Evolutionary conservation across 1,284 basidiomycete species (phyloP).

Genomic region (Porphyrellus sp.): DNA sequence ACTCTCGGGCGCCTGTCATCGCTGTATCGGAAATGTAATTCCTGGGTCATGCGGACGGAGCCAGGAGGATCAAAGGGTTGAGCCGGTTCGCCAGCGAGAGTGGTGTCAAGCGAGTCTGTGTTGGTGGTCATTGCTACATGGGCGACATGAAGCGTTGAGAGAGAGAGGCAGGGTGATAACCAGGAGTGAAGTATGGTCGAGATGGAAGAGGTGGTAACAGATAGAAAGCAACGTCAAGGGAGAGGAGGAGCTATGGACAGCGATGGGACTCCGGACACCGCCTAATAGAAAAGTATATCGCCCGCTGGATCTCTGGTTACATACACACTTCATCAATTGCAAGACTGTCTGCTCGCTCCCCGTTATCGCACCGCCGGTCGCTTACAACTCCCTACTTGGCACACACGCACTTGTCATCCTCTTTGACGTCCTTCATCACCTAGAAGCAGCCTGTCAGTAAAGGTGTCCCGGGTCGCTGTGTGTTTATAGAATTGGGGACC

Average conservation of each 20-base stretch:
- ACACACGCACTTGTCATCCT: slow-evolving; percentile 67
- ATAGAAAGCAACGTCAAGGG: slow-evolving; percentile 18
- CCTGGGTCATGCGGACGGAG: slow-evolving; percentile 61
- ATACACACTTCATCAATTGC: slow-evolving; percentile 6
- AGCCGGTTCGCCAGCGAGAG: slow-evolving; percentile 23
- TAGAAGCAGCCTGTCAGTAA: slow-evolving; percentile 49
- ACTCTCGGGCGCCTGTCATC: slow-evolving; percentile 50
- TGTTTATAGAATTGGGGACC: slow-evolving; percentile 26
- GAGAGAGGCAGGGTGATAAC: slow-evolving; percentile 5
- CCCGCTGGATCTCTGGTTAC: slow-evolving; percentile 19
- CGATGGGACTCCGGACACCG: slow-evolving; percentile 31
- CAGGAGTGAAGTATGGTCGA: slow-evolving; percentile 13
- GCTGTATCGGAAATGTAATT: slow-evolving; percentile 40
- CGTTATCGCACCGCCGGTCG: slow-evolving; percentile 14
- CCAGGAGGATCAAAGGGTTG: slow-evolving; percentile 45
- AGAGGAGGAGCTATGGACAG: slow-evolving; percentile 12
- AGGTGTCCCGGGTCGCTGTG: slow-evolving; percentile 23
- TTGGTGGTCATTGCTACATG: slow-evolving; percentile 26
- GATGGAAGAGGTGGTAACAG: slow-evolving; percentile 14
- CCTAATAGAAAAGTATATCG: slow-evolving; percentile 22
- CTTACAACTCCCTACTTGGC: slow-evolving; percentile 30
- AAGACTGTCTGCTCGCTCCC: slow-evolving; percentile 5
- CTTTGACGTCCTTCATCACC: slow-evolving; percentile 47
- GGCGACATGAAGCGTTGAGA: slow-evolving; percentile 27
- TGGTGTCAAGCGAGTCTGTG: slow-evolving; percentile 24